Conservation (phyloP, 140 eudicot species). For the Flaveria floridana region DNA sequence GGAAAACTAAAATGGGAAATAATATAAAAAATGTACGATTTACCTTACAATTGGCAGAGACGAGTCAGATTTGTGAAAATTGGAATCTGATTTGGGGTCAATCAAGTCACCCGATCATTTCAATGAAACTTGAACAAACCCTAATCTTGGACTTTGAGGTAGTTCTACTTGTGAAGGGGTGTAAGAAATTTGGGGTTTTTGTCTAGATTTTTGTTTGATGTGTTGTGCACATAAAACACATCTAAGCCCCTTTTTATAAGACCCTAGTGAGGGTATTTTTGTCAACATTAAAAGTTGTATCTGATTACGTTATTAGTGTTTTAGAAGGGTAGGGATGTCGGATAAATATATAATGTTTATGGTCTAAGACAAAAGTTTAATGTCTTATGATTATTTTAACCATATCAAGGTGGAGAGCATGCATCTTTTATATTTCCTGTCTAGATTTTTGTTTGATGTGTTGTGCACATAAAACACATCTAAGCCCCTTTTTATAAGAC, state of each 20-base stretch:
- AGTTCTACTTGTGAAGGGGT: slow-evolving; percentile 27
- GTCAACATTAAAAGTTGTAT: background rate
- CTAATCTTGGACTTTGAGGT: slow-evolving; percentile 37
- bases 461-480: slow-evolving; percentile 25
- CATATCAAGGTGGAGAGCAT: background rate
- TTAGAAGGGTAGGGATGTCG: background rate
- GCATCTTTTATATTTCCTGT: too few relatives aligned
- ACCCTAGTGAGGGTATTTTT: slow-evolving; percentile 7
- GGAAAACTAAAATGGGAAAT: slow-evolving; percentile 18
- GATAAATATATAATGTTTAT: background rate
- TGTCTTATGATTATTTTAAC: background rate
- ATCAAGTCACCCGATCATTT: slow-evolving; percentile 21
- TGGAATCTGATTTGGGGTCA: slow-evolving; percentile 30
- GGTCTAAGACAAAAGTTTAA: background rate
- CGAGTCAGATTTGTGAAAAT: slow-evolving; percentile 24
- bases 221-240: slow-evolving; percentile 26
- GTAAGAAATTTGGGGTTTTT: slow-evolving; percentile 30
- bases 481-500: slow-evolving; percentile 17
- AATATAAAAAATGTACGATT: slow-evolving; percentile 9
- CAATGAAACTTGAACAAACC: slow-evolving; percentile 35
- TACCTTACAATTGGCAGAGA: slow-evolving; percentile 28
- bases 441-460: background rate
- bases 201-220: slow-evolving; percentile 31
- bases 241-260: slow-evolving; percentile 17
- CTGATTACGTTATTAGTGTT: slow-evolving; percentile 1